These are phyloP conservation scores for Cornus florida DNA, from an alignment of 148 eudicot genomes.

Conservation along the genomic window DNA sequence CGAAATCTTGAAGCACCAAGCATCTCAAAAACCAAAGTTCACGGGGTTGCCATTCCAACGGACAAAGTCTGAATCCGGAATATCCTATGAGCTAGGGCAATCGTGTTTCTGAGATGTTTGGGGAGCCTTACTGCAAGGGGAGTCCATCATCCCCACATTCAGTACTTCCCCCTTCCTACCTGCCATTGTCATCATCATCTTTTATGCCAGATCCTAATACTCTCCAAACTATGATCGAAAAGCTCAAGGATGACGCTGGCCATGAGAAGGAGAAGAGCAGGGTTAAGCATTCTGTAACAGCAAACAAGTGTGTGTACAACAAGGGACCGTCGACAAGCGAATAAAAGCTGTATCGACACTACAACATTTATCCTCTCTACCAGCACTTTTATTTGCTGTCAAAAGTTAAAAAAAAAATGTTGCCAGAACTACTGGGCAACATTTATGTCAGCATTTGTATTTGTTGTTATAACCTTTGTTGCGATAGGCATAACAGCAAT, in stretches of 20 bases:
- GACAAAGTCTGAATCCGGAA: not conserved
- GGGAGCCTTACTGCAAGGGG: slow-evolving; percentile 3
- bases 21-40: not conserved
- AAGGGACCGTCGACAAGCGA: not conserved
- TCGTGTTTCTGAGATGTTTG: slow-evolving; percentile 8
- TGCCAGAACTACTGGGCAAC: too few species aligned
- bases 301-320: slow-evolving; percentile 6
- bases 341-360: not conserved
- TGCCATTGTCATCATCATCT: not conserved
- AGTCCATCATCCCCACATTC: not conserved
- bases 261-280: not conserved
- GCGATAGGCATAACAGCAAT: too few species aligned
- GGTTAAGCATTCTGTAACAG: not conserved
- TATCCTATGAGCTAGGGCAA: not conserved
- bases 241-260: not conserved
- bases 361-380: too few species aligned
- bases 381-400: too few species aligned
- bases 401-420: too few species aligned
- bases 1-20: not conserved
- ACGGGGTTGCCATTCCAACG: not conserved
- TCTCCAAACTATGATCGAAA: not conserved
- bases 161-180: not conserved
- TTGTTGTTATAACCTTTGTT: too few species aligned
- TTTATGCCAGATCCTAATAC: not conserved
- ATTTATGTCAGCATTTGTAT: too few species aligned